These are phyloP conservation scores for Candida yuanshanica DNA, from an alignment of 805 yeast species.

Conservation along the genomic window DNA sequence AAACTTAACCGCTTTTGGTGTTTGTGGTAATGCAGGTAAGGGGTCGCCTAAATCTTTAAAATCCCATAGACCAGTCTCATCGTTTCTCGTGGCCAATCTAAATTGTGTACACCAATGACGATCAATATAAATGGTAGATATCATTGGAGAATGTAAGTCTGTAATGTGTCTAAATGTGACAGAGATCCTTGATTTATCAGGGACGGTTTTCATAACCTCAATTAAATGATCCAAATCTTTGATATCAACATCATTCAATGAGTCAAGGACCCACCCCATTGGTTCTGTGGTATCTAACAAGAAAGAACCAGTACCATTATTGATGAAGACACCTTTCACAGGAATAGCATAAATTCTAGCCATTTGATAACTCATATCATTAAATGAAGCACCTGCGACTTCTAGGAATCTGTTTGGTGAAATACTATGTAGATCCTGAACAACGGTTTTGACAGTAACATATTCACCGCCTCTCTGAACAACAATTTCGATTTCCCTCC, in stretches of 20 bases:
- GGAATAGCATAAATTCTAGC: constrained; percentile 83
- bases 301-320: constrained; percentile 75
- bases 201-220: constrained; percentile 70
- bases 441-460: constrained; percentile 41
- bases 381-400: constrained; percentile 83
- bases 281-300: constrained; percentile 50
- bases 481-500: constrained; percentile 45
- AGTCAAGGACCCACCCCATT: constrained; percentile 76
- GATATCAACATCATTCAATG: constrained; percentile 68
- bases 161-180: constrained; percentile 70
- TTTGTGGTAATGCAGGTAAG: constrained; percentile 43
- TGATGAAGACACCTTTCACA: constrained; percentile 76
- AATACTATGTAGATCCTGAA: constrained; percentile 74
- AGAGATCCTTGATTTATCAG: constrained; percentile 69
- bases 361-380: constrained; percentile 80
- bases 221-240: constrained; percentile 72
- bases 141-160: constrained; percentile 70
- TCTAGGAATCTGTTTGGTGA: constrained; percentile 79
- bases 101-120: constrained; percentile 81
- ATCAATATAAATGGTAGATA: constrained; percentile 65
- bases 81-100: constrained; percentile 60
- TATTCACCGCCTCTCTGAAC: constrained; percentile 74
- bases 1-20: constrained; percentile 62
- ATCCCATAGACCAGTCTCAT: constrained; percentile 54
- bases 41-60: constrained; percentile 47